These are phyloP conservation scores for Aspergillus ustus DNA, from an alignment of 2,329 filamentous ascomycete species.

Conservation along the genomic window DNA sequence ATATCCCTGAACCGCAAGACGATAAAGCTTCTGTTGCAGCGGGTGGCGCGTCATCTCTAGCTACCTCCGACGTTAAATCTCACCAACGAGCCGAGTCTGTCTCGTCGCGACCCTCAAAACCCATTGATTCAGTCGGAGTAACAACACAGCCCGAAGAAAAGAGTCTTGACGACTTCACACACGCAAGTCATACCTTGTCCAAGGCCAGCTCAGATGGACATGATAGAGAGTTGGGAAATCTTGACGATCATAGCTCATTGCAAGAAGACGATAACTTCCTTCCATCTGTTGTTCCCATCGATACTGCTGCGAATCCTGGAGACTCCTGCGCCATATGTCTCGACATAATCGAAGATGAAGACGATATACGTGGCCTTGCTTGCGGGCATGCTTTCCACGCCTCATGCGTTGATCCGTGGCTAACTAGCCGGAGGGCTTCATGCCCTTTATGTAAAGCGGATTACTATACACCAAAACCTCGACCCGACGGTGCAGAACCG, in stretches of 20 bases:
- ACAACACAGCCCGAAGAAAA: conserved; percentile 26
- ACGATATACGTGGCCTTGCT: conserved; percentile 89
- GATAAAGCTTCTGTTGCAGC: conserved; percentile 35
- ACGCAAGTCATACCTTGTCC: background rate
- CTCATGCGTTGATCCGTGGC: conserved; percentile 92
- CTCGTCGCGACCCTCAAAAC: conserved; percentile 20
- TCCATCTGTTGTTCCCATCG: conserved; percentile 77
- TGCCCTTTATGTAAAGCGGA: conserved; percentile 98
- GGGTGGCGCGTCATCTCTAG: conserved; percentile 24
- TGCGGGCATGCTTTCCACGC: conserved; percentile 99
- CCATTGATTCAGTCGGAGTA: conserved; percentile 21
- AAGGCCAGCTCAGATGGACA: conserved; percentile 12
- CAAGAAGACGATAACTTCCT: conserved; percentile 78
- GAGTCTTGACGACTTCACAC: background rate
- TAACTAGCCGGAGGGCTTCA: conserved; percentile 90
- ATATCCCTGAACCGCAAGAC: conserved; percentile 72
- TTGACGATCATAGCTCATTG: conserved; percentile 58
- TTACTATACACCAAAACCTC: conserved; percentile 93
- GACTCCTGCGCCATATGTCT: conserved; percentile 97
- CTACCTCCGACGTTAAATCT: conserved; percentile 29
- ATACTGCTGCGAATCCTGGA: conserved; percentile 78
- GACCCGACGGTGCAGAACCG: conserved; percentile 58
- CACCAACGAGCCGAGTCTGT: conserved; percentile 25
- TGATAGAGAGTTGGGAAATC: conserved; percentile 27
- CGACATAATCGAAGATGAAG: conserved; percentile 90